A percentile compares a stretch with the other conserved stretches of the same genome.
These are phyloP conservation scores for Backusella psychrophila DNA, from an alignment of 192 early-diverging fungal genomes.

Conservation along the genomic window DNA sequence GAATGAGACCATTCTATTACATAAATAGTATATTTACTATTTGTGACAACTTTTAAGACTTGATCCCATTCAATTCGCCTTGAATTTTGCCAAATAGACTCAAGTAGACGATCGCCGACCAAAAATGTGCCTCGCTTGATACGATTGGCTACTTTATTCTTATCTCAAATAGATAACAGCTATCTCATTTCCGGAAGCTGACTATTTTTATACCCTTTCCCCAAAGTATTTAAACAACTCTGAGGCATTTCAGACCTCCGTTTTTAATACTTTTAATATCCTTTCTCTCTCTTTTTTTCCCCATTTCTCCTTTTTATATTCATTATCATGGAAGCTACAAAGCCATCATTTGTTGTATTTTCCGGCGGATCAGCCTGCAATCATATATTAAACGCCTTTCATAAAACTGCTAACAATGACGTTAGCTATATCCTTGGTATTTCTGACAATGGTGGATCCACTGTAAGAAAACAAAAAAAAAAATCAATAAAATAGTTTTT, in stretches of 20 bases:
- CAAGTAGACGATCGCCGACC: background rate
- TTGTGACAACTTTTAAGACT: background rate
- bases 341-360: slow-evolving; percentile 57
- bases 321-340: background rate
- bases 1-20: background rate
- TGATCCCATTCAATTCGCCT: background rate
- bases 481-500: background rate
- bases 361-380: slow-evolving; percentile 78
- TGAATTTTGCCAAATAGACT: background rate
- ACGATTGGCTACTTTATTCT: slow-evolving; percentile 5
- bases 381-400: slow-evolving; percentile 45
- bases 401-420: slow-evolving; percentile 50
- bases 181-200: slow-evolving; percentile 2
- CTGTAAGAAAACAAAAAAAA: slow-evolving; percentile 22
- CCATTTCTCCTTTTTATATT: background rate
- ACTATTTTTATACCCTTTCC: slow-evolving; percentile 3
- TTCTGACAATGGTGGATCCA: slow-evolving; percentile 68
- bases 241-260: background rate
- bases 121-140: slow-evolving; percentile 6
- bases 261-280: background rate
- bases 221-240: slow-evolving; percentile 4
- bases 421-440: slow-evolving; percentile 72
- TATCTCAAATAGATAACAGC: background rate
- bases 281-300: background rate
- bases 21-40: background rate